Base-by-base conservation (phyloP, 768 basidiomycete genomes). In the Hebeloma cylindrosporum region DNA sequence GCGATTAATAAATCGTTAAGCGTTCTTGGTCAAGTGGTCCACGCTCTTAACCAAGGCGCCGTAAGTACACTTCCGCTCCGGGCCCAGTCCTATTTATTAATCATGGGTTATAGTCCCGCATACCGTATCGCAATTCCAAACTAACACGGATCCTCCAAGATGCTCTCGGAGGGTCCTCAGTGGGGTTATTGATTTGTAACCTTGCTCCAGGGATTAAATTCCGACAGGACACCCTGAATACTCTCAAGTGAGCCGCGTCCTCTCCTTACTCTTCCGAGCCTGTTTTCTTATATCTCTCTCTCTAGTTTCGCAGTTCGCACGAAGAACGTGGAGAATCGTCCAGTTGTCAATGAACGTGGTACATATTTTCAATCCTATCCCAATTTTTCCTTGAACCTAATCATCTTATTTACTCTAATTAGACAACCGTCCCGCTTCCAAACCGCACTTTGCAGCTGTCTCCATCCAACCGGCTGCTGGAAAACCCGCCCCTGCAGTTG, bases 1-100 rank as follows among this genome's bases (percentile, higher is more conserved):
- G 90, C 91, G 13, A 95, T 95, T 61, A 95, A 95, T 67, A 91
- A 88, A 61, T 89, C 87, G 5, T 65, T 95, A 35, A 88, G 88
- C 49, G 86, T 87, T 7, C 77, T 95, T 3, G 89, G 90, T 2
- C 89, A 90, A 63, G 91, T 93, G 4, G 88, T 94, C 2, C 83
- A 90, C 59, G 88, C 90, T 7, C 68, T 93, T 20, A 93, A 89
- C 53, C 75, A 74, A 58, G 80, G 83, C 40, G 82, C 82, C 34
- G 85, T 76, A 71, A 48, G 66, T 76, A 42, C 21, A 74, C 35
- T 18, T 31, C 28, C 27, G 44, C 40, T 35, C 27, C 31, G 47
- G 31, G 22, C n/a, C 33, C n/a, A 22, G 21, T 22, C 21, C 21
- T 5, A 34, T 47, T 50, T 45, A 36, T 25, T 51, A 43, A 27